Conservation (phyloP, 768 basidiomycete species). For the Leccinum uliginosum region DNA sequence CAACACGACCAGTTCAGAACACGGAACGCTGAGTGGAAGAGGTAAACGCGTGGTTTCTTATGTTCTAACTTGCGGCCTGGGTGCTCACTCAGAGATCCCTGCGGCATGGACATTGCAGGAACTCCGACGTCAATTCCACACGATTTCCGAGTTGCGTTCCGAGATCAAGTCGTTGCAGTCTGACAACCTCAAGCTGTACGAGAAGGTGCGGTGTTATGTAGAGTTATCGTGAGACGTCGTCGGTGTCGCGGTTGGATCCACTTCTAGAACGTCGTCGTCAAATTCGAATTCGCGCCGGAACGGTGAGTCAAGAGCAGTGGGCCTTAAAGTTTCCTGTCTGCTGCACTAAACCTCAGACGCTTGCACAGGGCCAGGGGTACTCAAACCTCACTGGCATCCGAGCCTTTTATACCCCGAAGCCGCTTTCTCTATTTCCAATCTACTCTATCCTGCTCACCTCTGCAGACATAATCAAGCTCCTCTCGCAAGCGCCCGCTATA, state of each 20-base stretch:
- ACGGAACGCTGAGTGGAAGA: constrained; percentile 96
- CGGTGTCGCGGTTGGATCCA: constrained; percentile 64
- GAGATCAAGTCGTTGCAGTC: constrained; percentile 90
- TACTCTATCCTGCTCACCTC: no score
- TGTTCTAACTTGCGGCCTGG: neutral
- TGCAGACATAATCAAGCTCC: no score
- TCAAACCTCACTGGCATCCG: no score
- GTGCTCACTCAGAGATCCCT: neutral
- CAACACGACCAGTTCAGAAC: constrained; percentile 98
- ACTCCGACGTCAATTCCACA: constrained; percentile 90
- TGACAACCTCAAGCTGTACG: constrained; percentile 96
- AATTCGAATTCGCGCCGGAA: neutral
- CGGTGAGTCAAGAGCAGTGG: neutral
- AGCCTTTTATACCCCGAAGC: no score
- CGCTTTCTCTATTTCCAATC: no score
- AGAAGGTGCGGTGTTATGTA: constrained; percentile 99
- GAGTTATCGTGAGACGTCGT: constrained; percentile 79
- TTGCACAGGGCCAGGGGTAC: no score
- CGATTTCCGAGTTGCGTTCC: constrained; percentile 87
- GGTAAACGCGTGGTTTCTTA: constrained; percentile 35
- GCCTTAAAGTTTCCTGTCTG: no score
- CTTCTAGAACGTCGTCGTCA: constrained; percentile 37
- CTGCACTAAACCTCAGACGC: no score
- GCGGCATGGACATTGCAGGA: constrained; percentile 48
- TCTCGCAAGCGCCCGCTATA: no score